phyloP scores from a whole-genome alignment of 257 asterid species.

The Apocynum venetum region DNA sequence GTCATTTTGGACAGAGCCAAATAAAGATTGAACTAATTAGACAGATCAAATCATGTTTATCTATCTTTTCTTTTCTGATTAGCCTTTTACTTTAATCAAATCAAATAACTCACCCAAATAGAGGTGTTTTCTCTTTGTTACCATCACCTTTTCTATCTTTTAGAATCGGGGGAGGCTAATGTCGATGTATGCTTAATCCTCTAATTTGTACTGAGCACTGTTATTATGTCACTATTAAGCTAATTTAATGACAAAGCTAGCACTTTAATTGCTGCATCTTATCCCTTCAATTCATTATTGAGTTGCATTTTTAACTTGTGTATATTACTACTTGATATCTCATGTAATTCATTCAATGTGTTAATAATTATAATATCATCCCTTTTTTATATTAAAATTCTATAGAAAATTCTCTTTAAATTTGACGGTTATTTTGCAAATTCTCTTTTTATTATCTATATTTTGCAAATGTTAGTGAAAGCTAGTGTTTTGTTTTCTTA shows the following conservation, averaged over 20 bases:
- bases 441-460: too few relatives aligned
- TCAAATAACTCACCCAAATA: constrained; percentile 33
- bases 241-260: constrained; percentile 13
- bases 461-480: too few relatives aligned
- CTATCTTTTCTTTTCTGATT: neutral
- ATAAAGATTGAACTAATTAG: constrained; percentile 1
- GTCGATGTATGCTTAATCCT: constrained; percentile 25
- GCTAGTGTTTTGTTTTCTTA: too few relatives aligned
- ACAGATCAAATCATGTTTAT: constrained; percentile 18
- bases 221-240: constrained; percentile 17
- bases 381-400: too few relatives aligned
- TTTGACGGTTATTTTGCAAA: too few relatives aligned
- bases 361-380: too few relatives aligned
- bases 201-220: constrained; percentile 29
- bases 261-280: neutral
- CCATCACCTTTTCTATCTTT: constrained; percentile 18
- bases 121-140: constrained; percentile 23
- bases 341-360: too few relatives aligned
- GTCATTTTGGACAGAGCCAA: constrained; percentile 65
- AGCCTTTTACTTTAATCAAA: constrained; percentile 4
- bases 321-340: too few relatives aligned
- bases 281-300: neutral
- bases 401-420: too few relatives aligned
- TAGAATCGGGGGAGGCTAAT: neutral
- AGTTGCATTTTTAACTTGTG: too few relatives aligned